Base-by-base conservation (phyloP, 306 rosid species). In the Vigna angularis region DNA sequence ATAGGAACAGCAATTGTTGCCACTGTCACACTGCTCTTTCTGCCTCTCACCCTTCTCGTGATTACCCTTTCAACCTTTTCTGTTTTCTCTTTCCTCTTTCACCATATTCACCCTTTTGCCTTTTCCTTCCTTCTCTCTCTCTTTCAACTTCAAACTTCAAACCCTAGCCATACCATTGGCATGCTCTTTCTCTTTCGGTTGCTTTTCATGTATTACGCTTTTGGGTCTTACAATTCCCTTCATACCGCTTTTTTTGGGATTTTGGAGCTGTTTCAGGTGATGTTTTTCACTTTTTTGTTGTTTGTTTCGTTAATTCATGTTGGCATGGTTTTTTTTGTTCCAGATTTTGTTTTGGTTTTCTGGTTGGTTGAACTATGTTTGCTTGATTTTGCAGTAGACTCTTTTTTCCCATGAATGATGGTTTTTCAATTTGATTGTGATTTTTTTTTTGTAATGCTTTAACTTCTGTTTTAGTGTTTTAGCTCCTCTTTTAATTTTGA, bases 21-120 rank as follows among this genome's bases (percentile, higher is more conserved):
- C 36, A 48, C 70, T 81, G 75, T 82, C 7, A 50, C 76, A 58
- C 66, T 56, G 68, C 74, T 79, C 53, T 26, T 58, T 66, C 75
- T 66, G 53, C 30, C 49, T 67, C 88, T 85, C 79, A 64, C 70
- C 75, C 78, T 89, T 88, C 97, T 88, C 90, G 91, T 91, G 94
- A 91, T 84, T 87, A 75, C 69, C 82, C 80, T 84, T 78, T 78
- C 87, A 40, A 83, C 74, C 74, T 77, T 77, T 83, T 82, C 63
- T 18, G 49, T 44, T 47, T 52, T 66, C 80, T 84, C 89, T 87
- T 58, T 84, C 89, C 80, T 80, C 87, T 79, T 82, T 88, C 87
- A 56, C 83, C 70, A 5, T 36, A 15, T 49, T 2, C 28, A 15
- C 48, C 71, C 45, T 72, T 52, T 50, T 64, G 67, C 52, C 26